Evolutionary conservation across 371 early-diverging fungal species (phyloP).

Genomic region (Mortierella sp.): DNA sequence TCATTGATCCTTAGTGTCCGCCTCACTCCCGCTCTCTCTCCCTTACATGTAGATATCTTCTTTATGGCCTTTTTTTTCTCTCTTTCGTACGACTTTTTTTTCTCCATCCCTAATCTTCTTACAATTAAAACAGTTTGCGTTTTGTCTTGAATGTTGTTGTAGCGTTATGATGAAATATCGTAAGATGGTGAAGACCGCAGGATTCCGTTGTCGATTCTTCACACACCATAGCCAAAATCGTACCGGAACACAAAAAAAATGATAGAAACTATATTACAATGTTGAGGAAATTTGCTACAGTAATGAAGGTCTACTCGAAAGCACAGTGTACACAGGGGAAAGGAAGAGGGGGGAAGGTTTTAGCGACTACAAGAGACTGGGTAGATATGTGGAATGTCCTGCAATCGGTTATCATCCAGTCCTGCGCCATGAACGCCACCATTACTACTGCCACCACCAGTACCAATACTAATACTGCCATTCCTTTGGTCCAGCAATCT

Average conservation of each 20-base stretch:
- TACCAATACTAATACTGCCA: not conserved
- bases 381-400: slow-evolving; percentile 54
- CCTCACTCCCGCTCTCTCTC: not conserved
- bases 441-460: no score
- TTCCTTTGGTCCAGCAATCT: slow-evolving; percentile 48
- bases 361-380: slow-evolving; percentile 52
- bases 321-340: no score
- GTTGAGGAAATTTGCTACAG: not conserved
- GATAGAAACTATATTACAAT: no score
- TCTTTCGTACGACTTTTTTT: slow-evolving; percentile 11
- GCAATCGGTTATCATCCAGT: slow-evolving; percentile 46
- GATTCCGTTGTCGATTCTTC: no score
- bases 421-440: slow-evolving; percentile 13
- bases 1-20: not conserved
- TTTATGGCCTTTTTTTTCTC: slow-evolving; percentile 7
- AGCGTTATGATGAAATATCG: no score
- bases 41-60: slow-evolving; percentile 1
- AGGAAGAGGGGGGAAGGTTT: no score
- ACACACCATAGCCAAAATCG: no score
- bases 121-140: slow-evolving; percentile 4
- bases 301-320: no score
- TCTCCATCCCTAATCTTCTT: not conserved
- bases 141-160: not conserved
- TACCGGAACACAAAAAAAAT: not conserved
- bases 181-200: no score